Evolutionary conservation across 441 rosid species (phyloP).

Genomic region (Mallotus japonicus): DNA sequence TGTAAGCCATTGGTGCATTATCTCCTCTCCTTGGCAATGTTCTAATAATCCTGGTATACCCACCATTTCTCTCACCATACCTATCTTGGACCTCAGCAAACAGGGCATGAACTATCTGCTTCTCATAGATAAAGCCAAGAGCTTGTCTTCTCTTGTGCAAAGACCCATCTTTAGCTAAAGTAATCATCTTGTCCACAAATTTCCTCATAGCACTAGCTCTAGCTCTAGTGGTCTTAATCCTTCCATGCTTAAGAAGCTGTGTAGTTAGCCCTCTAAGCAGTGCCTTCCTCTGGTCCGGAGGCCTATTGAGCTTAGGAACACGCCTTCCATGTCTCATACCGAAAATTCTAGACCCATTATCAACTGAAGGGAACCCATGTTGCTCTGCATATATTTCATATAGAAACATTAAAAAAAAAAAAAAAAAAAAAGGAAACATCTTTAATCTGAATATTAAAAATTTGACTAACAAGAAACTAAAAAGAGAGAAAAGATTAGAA

Average conservation of each 20-base stretch:
- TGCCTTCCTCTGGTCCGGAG: conserved; percentile 83
- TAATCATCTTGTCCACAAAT: conserved; percentile 90
- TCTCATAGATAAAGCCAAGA: conserved; percentile 81
- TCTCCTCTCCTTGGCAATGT: conserved; percentile 93
- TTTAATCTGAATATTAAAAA: too few relatives aligned
- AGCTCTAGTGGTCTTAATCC: conserved; percentile 86
- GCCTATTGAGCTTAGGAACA: conserved; percentile 82
- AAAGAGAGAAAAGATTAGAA: neutral
- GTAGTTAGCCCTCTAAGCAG: conserved; percentile 86
- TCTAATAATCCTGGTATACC: conserved; percentile 86
- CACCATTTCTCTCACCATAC: conserved; percentile 87
- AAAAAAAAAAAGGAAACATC: neutral
- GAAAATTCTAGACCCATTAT: conserved; percentile 56
- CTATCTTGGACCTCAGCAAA: conserved; percentile 83
- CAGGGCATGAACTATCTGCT: conserved; percentile 88
- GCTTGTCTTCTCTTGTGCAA: conserved; percentile 93
- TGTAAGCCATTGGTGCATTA: conserved; percentile 96
- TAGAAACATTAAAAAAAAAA: neutral
- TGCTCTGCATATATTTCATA: conserved; percentile 34
- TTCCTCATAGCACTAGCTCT: conserved; percentile 89
- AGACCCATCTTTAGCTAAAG: conserved; percentile 88
- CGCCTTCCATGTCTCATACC: conserved; percentile 85
- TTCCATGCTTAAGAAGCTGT: conserved; percentile 82
- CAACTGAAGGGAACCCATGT: conserved; percentile 41
- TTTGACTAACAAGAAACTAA: neutral